Evolutionary conservation across 148 eudicot genomes (phyloP), one percentile per base, ranked within the genome.

Genomic region (Rhododendron henanense): DNA sequence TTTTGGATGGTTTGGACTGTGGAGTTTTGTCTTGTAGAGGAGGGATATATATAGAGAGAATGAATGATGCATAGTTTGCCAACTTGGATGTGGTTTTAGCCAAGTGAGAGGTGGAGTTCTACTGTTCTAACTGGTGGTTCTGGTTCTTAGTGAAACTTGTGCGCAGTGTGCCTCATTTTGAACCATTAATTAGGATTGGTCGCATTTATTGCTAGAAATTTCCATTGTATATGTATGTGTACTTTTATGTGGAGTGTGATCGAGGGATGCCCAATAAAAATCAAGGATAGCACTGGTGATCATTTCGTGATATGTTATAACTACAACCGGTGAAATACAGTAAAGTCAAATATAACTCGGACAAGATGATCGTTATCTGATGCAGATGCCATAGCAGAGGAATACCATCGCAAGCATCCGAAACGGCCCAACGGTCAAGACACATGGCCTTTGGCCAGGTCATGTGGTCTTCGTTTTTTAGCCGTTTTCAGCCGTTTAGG

Each of bases 61-160:
- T 84, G 92, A 88, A 91, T 90, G 98, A 90, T 90, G 77, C 84
- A 88, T 67, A 80, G 76, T 57, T 65, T 78, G 94, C 90, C 91
- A 91, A 92, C 91, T 85, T 90, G 94, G 93, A 91, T 89, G 39
- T 80, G 86, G 90, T 93, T 85, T 87, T 75, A 92, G 87, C 95
- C 98, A 89, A 88, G 87, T 84, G 90, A 79, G 89, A 87, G 83
- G 87, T 35, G 25, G 84, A 39, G 86, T 14, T 37, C n/a, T n/a
- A 3, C 41, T 73, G 82, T 14, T 18, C 41, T 14, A 86, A 89
- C 73, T 83, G 77, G 88, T 89, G 91, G 90, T 86, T n/a, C 19
- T 6, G 44, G 44, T 41, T 41, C 44, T 41, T 47, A 73, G 85
- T 53, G 81, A 88, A 82, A 82, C 86, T 88, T 86, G 90, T 88